Percentiles rank a stretch among this genome's conserved stretches.
phyloP scores from a whole-genome alignment of 2,329 filamentous ascomycete genomes.

The Periconia digitata region DNA sequence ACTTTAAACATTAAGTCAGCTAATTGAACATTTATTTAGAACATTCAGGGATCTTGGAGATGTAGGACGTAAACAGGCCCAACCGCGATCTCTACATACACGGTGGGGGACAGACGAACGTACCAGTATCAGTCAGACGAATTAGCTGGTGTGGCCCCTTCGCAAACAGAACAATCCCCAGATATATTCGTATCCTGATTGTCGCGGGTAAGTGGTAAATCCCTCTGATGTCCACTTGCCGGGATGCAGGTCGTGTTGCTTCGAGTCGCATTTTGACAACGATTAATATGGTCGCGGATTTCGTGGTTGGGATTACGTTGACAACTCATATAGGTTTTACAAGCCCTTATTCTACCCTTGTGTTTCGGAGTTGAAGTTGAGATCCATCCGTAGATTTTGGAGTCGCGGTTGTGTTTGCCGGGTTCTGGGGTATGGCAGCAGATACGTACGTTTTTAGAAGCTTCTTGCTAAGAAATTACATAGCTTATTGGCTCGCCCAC shows the following conservation, averaged over 20 bases:
- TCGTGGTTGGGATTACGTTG: constrained; percentile 5
- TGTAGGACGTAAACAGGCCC: constrained; percentile 12
- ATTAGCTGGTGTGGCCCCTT: constrained; percentile 15
- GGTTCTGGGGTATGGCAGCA: no score
- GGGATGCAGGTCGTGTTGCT: constrained; percentile 1
- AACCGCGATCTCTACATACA: constrained; percentile 14
- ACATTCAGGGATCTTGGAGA: constrained; percentile 20
- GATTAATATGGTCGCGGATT: constrained; percentile 3
- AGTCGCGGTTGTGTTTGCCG: no score
- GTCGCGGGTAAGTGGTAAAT: constrained; percentile 4
- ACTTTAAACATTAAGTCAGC: constrained; percentile 5
- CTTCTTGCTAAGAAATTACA: no score
- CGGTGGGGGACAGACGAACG: constrained; percentile 14
- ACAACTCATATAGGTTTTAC: constrained; percentile 2
- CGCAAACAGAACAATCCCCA: constrained; percentile 8
- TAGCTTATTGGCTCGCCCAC: no score
- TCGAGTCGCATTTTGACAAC: constrained; percentile 2
- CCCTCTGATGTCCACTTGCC: constrained; percentile 3
- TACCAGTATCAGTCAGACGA: constrained; percentile 14
- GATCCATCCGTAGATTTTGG: no score
- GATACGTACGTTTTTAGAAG: no score
- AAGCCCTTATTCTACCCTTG: no score
- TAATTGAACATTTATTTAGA: constrained; percentile 15
- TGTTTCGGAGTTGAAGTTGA: no score
- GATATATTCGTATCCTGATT: constrained; percentile 4